phyloP scores from a whole-genome alignment of 495 filamentous ascomycete genomes.

The Lophium mytilinum region DNA sequence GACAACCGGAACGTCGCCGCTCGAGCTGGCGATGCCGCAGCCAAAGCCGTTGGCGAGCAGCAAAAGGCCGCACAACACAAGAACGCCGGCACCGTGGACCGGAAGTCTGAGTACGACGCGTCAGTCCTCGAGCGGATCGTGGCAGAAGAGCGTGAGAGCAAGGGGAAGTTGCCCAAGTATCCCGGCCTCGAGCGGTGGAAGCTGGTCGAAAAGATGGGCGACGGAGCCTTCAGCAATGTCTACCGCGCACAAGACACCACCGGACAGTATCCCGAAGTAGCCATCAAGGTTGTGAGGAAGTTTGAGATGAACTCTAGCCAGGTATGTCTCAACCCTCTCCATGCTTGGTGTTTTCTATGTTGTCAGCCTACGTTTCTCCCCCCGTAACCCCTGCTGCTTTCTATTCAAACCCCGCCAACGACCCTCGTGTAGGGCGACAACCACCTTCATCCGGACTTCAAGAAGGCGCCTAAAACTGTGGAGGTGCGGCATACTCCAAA shows the following conservation, averaged over 20 bases:
- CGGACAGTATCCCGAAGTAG: slow-evolving; percentile 67
- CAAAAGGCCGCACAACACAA: slow-evolving; percentile 36
- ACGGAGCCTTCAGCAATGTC: slow-evolving; percentile 98
- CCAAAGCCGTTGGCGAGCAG: slow-evolving; percentile 45
- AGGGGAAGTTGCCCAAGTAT: slow-evolving; percentile 80
- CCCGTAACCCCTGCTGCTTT: slow-evolving; percentile 26
- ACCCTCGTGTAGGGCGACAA: slow-evolving; percentile 59
- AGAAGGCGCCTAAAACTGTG: slow-evolving; percentile 84
- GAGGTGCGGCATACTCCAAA: slow-evolving; percentile 73
- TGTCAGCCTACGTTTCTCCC: slow-evolving; percentile 16
- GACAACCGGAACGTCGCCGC: slow-evolving; percentile 57
- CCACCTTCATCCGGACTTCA: slow-evolving; percentile 89
- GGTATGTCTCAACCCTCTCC: slow-evolving; percentile 53
- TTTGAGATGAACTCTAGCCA: slow-evolving; percentile 97
- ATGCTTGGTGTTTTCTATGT: slow-evolving; percentile 20
- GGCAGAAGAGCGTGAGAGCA: slow-evolving; percentile 78
- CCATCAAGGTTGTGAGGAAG: slow-evolving; percentile 97
- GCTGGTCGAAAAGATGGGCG: slow-evolving; percentile 94
- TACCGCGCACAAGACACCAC: slow-evolving; percentile 74
- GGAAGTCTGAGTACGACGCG: slow-evolving; percentile 49
- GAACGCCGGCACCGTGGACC: slow-evolving; percentile 35
- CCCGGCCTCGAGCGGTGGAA: slow-evolving; percentile 88
- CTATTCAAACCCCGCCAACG: slow-evolving; percentile 41
- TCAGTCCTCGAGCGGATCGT: slow-evolving; percentile 73
- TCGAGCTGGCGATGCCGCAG: slow-evolving; percentile 51